Percentiles rank a stretch among this genome's conserved stretches.
Evolutionary conservation across 2,329 filamentous ascomycete genomes (phyloP).

Genomic region (Boeremia lycopersici): DNA sequence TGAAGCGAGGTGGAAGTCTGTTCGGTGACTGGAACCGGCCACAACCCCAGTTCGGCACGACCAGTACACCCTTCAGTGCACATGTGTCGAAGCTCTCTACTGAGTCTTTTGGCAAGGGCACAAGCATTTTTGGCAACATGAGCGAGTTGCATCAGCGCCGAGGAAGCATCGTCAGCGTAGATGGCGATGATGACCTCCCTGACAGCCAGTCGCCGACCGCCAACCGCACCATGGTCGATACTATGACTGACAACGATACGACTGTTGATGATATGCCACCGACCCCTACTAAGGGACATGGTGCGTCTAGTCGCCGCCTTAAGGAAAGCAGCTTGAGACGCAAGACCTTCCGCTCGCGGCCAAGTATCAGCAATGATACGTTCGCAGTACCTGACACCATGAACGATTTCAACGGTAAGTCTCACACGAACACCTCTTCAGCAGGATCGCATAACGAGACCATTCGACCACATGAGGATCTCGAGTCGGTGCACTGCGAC

Average conservation of each 20-base stretch:
- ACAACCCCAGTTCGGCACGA: constrained; percentile 75
- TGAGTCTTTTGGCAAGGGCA: constrained; percentile 69
- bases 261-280: constrained; percentile 81
- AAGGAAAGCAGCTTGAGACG: constrained; percentile 59
- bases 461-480: constrained; percentile 36
- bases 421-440: constrained; percentile 13
- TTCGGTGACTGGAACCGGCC: constrained; percentile 67
- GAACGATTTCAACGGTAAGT: constrained; percentile 48
- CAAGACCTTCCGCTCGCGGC: constrained; percentile 54
- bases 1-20: constrained; percentile 55
- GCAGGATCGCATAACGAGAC: constrained; percentile 39
- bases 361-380: constrained; percentile 54
- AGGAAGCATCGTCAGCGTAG: constrained; percentile 79
- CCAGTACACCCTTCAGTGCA: constrained; percentile 81
- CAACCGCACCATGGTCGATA: constrained; percentile 49
- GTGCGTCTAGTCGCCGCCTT: constrained; percentile 53
- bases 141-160: constrained; percentile 60
- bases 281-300: constrained; percentile 81
- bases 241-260: constrained; percentile 59
- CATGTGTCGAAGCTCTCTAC: constrained; percentile 66
- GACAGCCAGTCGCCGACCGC: constrained; percentile 61
- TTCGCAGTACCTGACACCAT: constrained; percentile 50
- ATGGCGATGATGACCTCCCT: constrained; percentile 64
- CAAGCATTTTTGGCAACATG: constrained; percentile 66
- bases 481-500: constrained; percentile 39